Evolutionary conservation across 2,329 filamentous ascomycete genomes (phyloP).

Genomic region (Epicoccum nigrum): DNA sequence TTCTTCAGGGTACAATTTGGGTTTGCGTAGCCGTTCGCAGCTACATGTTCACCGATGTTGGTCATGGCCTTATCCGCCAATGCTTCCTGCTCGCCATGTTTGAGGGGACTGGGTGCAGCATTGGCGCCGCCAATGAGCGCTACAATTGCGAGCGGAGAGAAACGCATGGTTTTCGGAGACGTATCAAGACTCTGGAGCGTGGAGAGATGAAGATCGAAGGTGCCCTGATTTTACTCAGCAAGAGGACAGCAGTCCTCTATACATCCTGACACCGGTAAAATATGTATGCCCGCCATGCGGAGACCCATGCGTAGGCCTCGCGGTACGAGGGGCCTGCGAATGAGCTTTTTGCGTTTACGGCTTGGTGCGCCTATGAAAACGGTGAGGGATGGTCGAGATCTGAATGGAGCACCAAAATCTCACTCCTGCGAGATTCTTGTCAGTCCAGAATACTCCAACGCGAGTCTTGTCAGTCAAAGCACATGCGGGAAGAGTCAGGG

Average conservation of each 20-base stretch:
- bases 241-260: conserved; percentile 1
- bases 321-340: conserved; percentile 1
- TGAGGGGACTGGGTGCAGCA: conserved; percentile 24
- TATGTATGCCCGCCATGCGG: not conserved
- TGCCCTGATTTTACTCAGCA: not conserved
- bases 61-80: conserved; percentile 42
- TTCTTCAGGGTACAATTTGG: conserved; percentile 46
- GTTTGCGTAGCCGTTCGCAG: conserved; percentile 27
- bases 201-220: not conserved
- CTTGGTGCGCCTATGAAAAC: not conserved
- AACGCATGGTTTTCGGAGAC: conserved; percentile 21
- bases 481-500: conserved; percentile 4
- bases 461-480: conserved; percentile 1
- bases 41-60: conserved; percentile 40
- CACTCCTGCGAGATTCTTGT: not conserved
- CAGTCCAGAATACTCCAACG: not conserved
- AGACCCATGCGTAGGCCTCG: conserved; percentile 1
- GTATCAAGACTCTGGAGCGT: not conserved
- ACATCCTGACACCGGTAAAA: not conserved
- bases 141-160: conserved; percentile 18
- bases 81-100: conserved; percentile 33
- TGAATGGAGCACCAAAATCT: not conserved
- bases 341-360: conserved; percentile 3
- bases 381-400: conserved; percentile 4
- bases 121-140: conserved; percentile 22